Conservation (phyloP, 345 rosid genomes). For the Eucalyptus regnans region DNA sequence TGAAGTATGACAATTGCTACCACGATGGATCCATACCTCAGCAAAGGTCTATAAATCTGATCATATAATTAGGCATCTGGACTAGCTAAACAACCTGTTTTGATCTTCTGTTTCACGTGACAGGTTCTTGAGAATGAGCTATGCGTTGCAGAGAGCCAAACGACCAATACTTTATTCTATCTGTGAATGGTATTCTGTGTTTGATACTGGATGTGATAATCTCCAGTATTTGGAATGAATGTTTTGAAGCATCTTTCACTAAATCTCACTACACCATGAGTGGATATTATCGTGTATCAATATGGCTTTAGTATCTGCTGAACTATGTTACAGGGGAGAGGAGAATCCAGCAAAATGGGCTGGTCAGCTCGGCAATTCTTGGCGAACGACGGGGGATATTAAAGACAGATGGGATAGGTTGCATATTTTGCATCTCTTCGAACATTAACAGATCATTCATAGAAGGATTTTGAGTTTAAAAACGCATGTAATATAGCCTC, state of each 20-base stretch:
- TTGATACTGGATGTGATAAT: not conserved
- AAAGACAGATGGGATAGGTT: conserved; percentile 31
- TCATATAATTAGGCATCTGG: not conserved
- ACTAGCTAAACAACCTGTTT: not conserved
- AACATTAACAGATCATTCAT: not conserved
- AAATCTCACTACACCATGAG: not conserved
- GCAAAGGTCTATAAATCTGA: conserved; percentile 9
- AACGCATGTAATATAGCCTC: not conserved
- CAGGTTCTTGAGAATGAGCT: conserved; percentile 39
- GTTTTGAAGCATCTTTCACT: not conserved
- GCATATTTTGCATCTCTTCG: not conserved
- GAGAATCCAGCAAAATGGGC: conserved; percentile 58
- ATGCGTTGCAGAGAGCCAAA: conserved; percentile 25
- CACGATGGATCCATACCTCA: conserved; percentile 17
- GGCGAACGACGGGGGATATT: conserved; percentile 58
- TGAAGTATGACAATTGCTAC: conserved; percentile 49
- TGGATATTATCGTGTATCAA: not conserved
- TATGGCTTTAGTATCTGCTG: not conserved
- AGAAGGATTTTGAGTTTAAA: not conserved
- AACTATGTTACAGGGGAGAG: conserved; percentile 17
- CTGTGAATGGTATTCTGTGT: conserved; percentile 37
- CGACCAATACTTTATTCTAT: conserved; percentile 28
- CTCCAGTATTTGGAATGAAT: not conserved
- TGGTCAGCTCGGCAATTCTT: conserved; percentile 23
- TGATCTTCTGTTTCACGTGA: not conserved